Evolutionary conservation across 1,284 basidiomycete species (phyloP), one percentile per base, ranked within the genome.

Genomic region (Microbotryum scabiosae): DNA sequence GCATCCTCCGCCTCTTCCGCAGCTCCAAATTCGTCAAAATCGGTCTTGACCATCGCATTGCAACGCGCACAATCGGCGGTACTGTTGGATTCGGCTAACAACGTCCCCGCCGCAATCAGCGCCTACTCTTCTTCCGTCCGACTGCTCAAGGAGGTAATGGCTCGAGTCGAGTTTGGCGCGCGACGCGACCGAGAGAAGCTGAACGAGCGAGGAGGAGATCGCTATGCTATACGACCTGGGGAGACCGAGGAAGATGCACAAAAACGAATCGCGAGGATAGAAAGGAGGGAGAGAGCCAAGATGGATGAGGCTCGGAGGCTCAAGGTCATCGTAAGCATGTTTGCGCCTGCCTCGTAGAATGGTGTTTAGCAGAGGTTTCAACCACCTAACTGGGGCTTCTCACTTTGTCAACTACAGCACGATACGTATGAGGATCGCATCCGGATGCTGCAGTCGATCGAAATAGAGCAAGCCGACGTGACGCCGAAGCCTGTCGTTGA

Each of bases 401-500:
- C 36, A 41, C 16, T 16, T 41, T 41, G 16, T 12, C 4, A 41
- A 41, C 5, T 3, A 21, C 54, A 73, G 73, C 75, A 76, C 67
- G 75, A 76, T 56, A 76, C 75, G 1, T 76, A 76, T 61, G 72
- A 72, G 25, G 75, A 76, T 56, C 72, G 75, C 5, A 74, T 76
- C 43, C 63, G 69, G 10, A 66, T 76, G 63, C 68, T 76, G 47
- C 69, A 71, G 8, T 63, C 71, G 57, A 74, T 75, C 64, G 54
- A 65, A 67, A 67, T 36, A 63, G 36, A 41, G 36, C 36, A 41
- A 41, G 36, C 14, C 36, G 64, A 18, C 10, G 25, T n/a, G 51
- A 52, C 25, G 30, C 51, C 47, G 14, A 49, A 23, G 47, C 7
- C 47, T 49, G 14, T 5, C 36, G 14, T 5, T 41, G 36, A 41